Evolutionary conservation across 2,329 filamentous ascomycete genomes (phyloP).

Genomic region (Sphaerulina musiva): DNA sequence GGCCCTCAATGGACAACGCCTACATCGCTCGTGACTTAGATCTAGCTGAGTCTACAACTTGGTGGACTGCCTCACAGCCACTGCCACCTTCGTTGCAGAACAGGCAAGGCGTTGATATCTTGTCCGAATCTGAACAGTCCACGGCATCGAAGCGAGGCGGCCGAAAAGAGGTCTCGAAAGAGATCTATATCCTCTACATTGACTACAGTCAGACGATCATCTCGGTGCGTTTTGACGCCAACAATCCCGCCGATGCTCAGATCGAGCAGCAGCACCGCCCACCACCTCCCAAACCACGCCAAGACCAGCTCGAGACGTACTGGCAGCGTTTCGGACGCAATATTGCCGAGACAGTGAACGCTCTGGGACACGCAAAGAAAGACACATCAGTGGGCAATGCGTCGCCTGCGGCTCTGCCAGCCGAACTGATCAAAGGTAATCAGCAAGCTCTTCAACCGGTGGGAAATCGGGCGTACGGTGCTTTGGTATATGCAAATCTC

Average conservation of each 20-base stretch:
- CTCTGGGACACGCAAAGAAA: conserved; percentile 63
- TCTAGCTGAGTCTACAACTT: conserved; percentile 63
- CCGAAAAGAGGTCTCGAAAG: conserved; percentile 65
- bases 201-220: conserved; percentile 95
- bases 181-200: conserved; percentile 81
- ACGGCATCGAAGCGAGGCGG: conserved; percentile 62
- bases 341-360: conserved; percentile 62
- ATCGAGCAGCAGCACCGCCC: conserved; percentile 82
- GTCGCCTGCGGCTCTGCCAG: conserved; percentile 67
- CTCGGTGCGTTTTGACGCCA: conserved; percentile 69
- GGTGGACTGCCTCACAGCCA: conserved; percentile 79
- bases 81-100: conserved; percentile 76
- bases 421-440: conserved; percentile 60
- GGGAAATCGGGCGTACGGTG: conserved; percentile 83
- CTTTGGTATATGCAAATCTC: conserved; percentile 87
- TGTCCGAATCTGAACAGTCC: conserved; percentile 75
- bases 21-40: conserved; percentile 87
- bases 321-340: conserved; percentile 74
- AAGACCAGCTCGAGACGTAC: conserved; percentile 86
- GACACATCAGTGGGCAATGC: conserved; percentile 79
- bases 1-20: conserved; percentile 66
- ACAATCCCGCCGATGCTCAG: conserved; percentile 63
- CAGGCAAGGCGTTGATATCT: conserved; percentile 67
- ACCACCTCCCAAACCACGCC: conserved; percentile 72
- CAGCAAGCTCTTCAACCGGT: conserved; percentile 74